Evolutionary conservation across 2,329 filamentous ascomycete genomes (phyloP), one percentile per base, ranked within the genome.

Genomic region (Aspergillus alliaceus): DNA sequence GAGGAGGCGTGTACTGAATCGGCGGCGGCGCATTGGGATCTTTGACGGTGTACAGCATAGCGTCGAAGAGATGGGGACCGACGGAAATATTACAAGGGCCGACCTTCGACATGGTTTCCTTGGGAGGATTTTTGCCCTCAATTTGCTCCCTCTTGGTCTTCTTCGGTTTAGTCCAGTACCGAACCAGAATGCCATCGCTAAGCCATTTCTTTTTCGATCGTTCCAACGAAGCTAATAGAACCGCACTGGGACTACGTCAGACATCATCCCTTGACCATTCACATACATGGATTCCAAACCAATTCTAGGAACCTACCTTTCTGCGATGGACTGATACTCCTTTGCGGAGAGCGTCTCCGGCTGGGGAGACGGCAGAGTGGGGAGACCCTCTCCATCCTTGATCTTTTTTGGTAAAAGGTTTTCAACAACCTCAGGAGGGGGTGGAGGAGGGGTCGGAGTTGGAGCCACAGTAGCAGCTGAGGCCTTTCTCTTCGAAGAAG

Each of bases 61-160:
- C 82, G 59, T 86, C 83, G 61, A 88, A 85, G 7, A 83, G 81
- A 70, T 88, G 84, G 50, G 86, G 86, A 59, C 87, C 86, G 49
- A 88, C 81, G 32, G 83, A 81, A 51, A 88, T 78, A 55, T 82
- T 81, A 63, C 83, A 85, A 57, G 79, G 77, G 47, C 86, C 85
- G 32, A 85, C 72, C 64, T 80, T 81, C 9, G 77, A 70, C 78
- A 84, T 83, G 6, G 79, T 79, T 35, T 84, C 75, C 68, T 80
- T 74, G 62, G 82, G 70, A 1, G 79, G 79, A 47, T 82, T 81
- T 54, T 76, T 74, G 22, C 73, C 70, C 54, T 77, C 75, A 44
- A 73, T 72, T 53, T 78, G 79, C 51, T 81, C 77, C 40, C 77
- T 75, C 66, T 84, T 84, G 22, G 81, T 82, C 61, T 80, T 82